Evolutionary conservation across 805 yeast genomes (phyloP).

Genomic region (Candida awuae): DNA sequence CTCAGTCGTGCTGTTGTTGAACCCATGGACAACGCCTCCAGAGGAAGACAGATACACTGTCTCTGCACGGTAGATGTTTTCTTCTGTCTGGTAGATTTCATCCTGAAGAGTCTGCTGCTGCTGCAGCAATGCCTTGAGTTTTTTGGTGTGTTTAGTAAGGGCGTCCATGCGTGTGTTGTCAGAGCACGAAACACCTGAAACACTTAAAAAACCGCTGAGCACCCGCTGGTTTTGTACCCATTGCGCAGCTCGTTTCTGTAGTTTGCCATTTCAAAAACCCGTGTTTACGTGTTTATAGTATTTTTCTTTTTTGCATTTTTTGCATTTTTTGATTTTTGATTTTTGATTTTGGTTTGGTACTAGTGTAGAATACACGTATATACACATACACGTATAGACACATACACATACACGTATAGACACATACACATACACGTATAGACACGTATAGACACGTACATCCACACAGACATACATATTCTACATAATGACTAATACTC

Average conservation of each 20-base stretch:
- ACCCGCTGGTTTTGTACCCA: not conserved
- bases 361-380: no score
- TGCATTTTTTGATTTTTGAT: no score
- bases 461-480: not conserved
- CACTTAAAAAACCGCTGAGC: not conserved
- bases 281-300: no score
- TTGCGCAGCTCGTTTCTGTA: no score
- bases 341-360: no score
- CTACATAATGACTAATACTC: not conserved
- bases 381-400: no score
- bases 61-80: slow-evolving; percentile 70
- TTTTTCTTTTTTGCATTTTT: no score
- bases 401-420: no score
- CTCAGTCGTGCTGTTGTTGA: slow-evolving; percentile 36
- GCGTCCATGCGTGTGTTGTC: not conserved
- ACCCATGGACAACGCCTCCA: slow-evolving; percentile 87
- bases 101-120: slow-evolving; percentile 56
- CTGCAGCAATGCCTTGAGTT: not conserved
- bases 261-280: no score
- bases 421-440: no score
- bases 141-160: not conserved
- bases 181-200: not conserved
- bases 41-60: slow-evolving; percentile 58
- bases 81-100: slow-evolving; percentile 58
- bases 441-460: not conserved